Evolutionary conservation across 73 alveolate genomes (phyloP), one percentile per base, ranked within the genome.

Genomic region (Uronychia binucleata): DNA sequence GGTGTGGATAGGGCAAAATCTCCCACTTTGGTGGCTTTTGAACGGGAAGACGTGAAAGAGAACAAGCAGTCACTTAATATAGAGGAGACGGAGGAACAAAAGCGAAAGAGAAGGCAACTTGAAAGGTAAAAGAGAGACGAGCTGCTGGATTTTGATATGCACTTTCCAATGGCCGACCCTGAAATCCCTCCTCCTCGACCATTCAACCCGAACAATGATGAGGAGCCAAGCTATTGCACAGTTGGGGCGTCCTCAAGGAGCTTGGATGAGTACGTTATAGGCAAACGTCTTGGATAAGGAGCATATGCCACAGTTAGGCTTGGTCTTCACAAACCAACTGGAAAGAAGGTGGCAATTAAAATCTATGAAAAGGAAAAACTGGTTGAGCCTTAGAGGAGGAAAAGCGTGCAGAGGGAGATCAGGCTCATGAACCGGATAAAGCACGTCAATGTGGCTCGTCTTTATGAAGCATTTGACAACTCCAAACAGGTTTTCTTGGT

Each of bases 241-340:
- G 19, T 11, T 46, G 67, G 67, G 19, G 67, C n/a, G 19, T 5
- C n/a, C 5, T 46, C 67, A 5, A 46, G 19, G 5, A 11, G 67
- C 1, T 78, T 96, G 58, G 98, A 94, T 34, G 96, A 91, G 28
- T 95, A 93, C 88, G 87, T 87, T 28, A 87, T 97, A 59, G 96
- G 98, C 28, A 78, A 88, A 78, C 86, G 87, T 33, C 82, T 97
- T 33, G 98, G 99, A 0, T 83, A 91, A 85, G 99, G 99, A 1
- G 96, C 98, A 25, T 97, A 94, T 93, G 99, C 99, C 26, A 84
- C 85, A 33, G 99, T 97, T 31, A 93, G 93, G 88, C 78, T 93
- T 46, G 99, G 99, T 28, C 90, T 93, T 28, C 94, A 95, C 76
- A 95, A 93, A 80, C 92, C 88, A 31, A 90, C 95, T 30, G 95